Evolutionary conservation across 371 early-diverging fungal species (phyloP).

Genomic region (Actinomortierella ambigua): DNA sequence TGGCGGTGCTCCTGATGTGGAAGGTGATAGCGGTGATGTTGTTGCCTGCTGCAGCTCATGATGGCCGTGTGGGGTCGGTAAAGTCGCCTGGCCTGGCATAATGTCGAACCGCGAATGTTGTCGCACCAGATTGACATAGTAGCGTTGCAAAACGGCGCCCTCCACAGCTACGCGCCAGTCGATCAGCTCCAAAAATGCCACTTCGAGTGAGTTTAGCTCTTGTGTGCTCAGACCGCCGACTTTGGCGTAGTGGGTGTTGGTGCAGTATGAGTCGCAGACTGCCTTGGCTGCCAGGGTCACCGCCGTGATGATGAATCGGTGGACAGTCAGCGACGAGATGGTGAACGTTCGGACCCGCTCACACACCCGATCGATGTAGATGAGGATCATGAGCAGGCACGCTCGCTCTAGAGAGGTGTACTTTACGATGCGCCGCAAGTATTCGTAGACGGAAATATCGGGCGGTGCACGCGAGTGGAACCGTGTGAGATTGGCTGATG

Average conservation of each 20-base stretch:
- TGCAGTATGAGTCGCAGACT: slow-evolving; percentile 84
- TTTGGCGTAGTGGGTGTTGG: slow-evolving; percentile 88
- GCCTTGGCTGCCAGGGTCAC: slow-evolving; percentile 90
- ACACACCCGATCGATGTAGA: slow-evolving; percentile 93
- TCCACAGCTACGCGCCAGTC: slow-evolving; percentile 88
- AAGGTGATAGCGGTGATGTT: slow-evolving; percentile 7
- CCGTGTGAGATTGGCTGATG: slow-evolving; percentile 83
- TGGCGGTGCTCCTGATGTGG: background rate
- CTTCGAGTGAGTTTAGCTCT: slow-evolving; percentile 94
- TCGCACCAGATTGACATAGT: slow-evolving; percentile 80
- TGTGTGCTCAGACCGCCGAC: slow-evolving; percentile 94
- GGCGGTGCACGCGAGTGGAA: slow-evolving; percentile 97
- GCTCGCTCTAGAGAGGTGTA: slow-evolving; percentile 92
- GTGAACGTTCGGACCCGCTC: slow-evolving; percentile 81
- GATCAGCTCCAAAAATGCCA: slow-evolving; percentile 87
- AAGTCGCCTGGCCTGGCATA: background rate
- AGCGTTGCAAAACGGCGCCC: slow-evolving; percentile 80
- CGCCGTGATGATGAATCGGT: slow-evolving; percentile 94
- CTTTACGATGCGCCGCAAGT: slow-evolving; percentile 83
- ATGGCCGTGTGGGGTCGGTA: too few species aligned
- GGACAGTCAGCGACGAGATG: slow-evolving; percentile 91
- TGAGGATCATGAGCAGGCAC: slow-evolving; percentile 82
- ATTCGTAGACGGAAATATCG: slow-evolving; percentile 81
- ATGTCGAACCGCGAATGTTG: slow-evolving; percentile 64
- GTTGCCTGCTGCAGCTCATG: too few species aligned